phyloP scores from a whole-genome alignment of 1,139 yeast species.

The Blastobotrys persicus region DNA sequence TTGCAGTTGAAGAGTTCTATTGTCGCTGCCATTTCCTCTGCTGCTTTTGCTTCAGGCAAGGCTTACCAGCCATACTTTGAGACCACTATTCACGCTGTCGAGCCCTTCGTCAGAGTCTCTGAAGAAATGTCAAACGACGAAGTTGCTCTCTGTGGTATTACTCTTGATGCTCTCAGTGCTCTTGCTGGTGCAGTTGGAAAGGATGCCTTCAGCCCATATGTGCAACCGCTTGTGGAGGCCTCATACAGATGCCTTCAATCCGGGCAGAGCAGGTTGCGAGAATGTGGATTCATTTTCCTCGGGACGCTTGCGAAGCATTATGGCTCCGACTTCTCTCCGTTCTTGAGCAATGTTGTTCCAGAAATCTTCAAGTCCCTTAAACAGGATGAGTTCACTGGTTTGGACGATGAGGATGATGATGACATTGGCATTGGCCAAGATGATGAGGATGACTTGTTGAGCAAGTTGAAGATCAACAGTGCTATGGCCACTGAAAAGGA shows the following conservation, averaged over 20 bases:
- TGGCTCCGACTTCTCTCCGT: conserved; percentile 84
- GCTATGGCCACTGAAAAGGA: conserved; percentile 97
- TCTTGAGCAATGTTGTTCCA: conserved; percentile 78
- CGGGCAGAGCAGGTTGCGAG: conserved; percentile 82
- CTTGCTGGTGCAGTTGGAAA: conserved; percentile 97
- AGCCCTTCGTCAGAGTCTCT: conserved; percentile 61
- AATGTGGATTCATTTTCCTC: conserved; percentile 92
- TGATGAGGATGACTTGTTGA: conserved; percentile 51
- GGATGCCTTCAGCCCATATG: conserved; percentile 78
- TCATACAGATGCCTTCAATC: conserved; percentile 78
- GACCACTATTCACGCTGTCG: conserved; percentile 73
- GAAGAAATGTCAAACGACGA: conserved; percentile 36
- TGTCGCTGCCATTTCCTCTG: conserved; percentile 94
- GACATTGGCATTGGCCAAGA: conserved; percentile 30
- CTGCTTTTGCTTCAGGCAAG: conserved; percentile 93
- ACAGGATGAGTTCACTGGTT: conserved; percentile 50
- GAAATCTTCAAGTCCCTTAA: conserved; percentile 79
- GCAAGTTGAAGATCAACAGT: conserved; percentile 80
- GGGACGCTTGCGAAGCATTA: conserved; percentile 94
- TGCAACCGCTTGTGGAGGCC: conserved; percentile 85
- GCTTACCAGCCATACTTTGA: conserved; percentile 82
- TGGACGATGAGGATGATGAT: conserved; percentile 38
- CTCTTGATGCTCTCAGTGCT: conserved; percentile 90
- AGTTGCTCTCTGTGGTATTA: conserved; percentile 69
- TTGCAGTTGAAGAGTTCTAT: conserved; percentile 79